phyloP scores from a whole-genome alignment of 768 basidiomycete genomes.

The Peribolospora baueri region DNA sequence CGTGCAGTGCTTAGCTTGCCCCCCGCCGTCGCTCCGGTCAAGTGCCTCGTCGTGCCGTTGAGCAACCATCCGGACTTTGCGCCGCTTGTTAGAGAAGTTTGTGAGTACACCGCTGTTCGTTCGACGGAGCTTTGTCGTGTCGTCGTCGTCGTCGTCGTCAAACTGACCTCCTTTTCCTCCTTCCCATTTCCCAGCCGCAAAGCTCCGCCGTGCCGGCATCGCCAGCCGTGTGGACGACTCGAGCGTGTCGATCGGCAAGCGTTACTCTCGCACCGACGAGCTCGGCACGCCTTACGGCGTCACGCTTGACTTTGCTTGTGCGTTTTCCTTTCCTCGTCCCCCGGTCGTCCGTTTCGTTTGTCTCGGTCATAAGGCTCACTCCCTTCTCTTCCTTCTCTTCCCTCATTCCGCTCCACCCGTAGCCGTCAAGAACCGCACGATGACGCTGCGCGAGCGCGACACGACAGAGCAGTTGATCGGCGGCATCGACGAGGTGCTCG shows the following conservation, averaged over 20 bases:
- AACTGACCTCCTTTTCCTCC: background rate
- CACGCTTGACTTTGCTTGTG: constrained; percentile 84
- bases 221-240: constrained; percentile 91
- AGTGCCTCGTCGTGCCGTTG: constrained; percentile 85
- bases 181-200: constrained; percentile 38
- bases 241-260: constrained; percentile 78
- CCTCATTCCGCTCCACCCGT: constrained; percentile 1
- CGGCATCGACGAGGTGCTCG: constrained; percentile 63
- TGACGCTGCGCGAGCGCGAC: constrained; percentile 87
- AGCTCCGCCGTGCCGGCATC: constrained; percentile 66
- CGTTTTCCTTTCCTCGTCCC: constrained; percentile 15
- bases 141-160: too few species aligned
- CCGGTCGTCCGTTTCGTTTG: background rate
- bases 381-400: background rate
- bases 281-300: constrained; percentile 91
- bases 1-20: constrained; percentile 80
- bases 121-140: background rate
- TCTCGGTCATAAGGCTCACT: background rate
- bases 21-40: constrained; percentile 72
- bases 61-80: constrained; percentile 62
- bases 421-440: constrained; percentile 78
- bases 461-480: constrained; percentile 84
- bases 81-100: constrained; percentile 64
- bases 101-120: constrained; percentile 30
- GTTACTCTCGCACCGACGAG: constrained; percentile 94